Evolutionary conservation across 129 eudicot genomes (phyloP).

Genomic region (Centella asiatica): DNA sequence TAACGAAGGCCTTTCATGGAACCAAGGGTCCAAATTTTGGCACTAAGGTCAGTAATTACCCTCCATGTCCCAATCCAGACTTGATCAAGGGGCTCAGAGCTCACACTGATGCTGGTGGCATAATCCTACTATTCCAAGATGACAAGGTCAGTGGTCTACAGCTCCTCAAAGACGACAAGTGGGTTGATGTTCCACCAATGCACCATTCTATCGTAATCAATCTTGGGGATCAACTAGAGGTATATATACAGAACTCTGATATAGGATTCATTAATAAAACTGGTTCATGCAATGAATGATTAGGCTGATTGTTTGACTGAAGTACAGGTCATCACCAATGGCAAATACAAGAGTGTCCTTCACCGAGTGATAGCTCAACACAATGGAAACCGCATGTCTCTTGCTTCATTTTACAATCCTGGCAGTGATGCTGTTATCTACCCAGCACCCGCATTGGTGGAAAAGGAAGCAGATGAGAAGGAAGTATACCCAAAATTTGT

Average conservation of each 20-base stretch:
- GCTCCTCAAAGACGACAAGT: conserved; percentile 18
- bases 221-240: conserved; percentile 20
- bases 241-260: background rate
- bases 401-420: conserved; percentile 35
- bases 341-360: conserved; percentile 33
- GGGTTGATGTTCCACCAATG: conserved; percentile 22
- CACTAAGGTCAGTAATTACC: conserved; percentile 8
- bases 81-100: conserved; percentile 10
- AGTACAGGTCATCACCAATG: conserved; percentile 30
- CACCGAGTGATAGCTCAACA: conserved; percentile 32
- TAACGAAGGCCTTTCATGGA: conserved; percentile 9
- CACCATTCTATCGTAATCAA: conserved; percentile 17
- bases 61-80: conserved; percentile 5
- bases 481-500: conserved; percentile 24
- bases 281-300: background rate
- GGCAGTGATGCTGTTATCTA: conserved; percentile 29
- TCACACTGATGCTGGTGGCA: conserved; percentile 15
- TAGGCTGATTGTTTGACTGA: background rate
- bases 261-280: background rate
- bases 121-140: conserved; percentile 14
- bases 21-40: conserved; percentile 12
- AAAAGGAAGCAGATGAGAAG: conserved; percentile 15
- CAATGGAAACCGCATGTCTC: conserved; percentile 30
- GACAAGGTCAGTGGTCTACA: conserved; percentile 20
- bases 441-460: conserved; percentile 19